Evolutionary conservation across 805 yeast species (phyloP).

Genomic region (Ogataea parapolymorpha): DNA sequence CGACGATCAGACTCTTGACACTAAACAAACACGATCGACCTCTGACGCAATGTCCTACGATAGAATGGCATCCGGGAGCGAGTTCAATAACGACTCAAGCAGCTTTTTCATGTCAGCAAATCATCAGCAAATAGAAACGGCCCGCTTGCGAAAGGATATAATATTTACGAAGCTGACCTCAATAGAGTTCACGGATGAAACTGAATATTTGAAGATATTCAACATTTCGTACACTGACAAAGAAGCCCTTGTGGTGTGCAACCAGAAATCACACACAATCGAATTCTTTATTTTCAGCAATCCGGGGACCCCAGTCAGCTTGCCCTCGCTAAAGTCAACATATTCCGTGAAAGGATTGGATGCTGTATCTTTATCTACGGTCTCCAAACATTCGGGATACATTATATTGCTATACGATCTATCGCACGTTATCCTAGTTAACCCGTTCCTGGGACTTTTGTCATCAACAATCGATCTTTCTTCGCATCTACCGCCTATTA

Average conservation of each 20-base stretch:
- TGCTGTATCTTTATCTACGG: slow-evolving; percentile 37
- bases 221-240: slow-evolving; percentile 46
- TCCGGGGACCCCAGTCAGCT: slow-evolving; percentile 28
- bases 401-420: slow-evolving; percentile 40
- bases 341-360: slow-evolving; percentile 32
- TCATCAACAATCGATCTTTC: slow-evolving; percentile 35
- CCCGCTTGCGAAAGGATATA: slow-evolving; percentile 56
- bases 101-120: slow-evolving; percentile 20
- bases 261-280: slow-evolving; percentile 39
- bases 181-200: slow-evolving; percentile 33
- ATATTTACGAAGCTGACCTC: slow-evolving; percentile 61
- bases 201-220: slow-evolving; percentile 33
- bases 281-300: slow-evolving; percentile 49
- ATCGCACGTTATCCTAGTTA: slow-evolving; percentile 39
- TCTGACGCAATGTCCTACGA: slow-evolving; percentile 42
- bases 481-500: slow-evolving; percentile 21
- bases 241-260: slow-evolving; percentile 60
- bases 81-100: slow-evolving; percentile 27
- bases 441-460: slow-evolving; percentile 54
- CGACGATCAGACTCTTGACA: slow-evolving; percentile 30
- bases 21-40: slow-evolving; percentile 34
- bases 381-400: slow-evolving; percentile 39
- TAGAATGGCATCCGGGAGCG: slow-evolving; percentile 43
- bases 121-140: slow-evolving; percentile 27
- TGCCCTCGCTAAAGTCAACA: slow-evolving; percentile 23